Base-by-base conservation (phyloP, 139 green algal genomes). In the Zygnema cylindricum region DNA sequence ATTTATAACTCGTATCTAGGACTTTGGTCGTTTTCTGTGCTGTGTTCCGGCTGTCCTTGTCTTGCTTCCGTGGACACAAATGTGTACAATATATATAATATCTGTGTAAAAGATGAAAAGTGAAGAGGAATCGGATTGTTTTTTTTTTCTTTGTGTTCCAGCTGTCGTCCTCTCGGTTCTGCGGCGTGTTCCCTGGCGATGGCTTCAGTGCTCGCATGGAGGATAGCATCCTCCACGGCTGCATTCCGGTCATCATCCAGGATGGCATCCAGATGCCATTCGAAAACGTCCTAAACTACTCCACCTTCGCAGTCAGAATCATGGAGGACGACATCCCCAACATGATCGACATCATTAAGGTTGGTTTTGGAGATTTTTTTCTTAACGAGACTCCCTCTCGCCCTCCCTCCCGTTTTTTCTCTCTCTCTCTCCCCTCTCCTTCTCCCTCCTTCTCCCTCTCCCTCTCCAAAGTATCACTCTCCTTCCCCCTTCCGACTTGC, bases 191-290 rank as follows among this genome's bases (percentile, higher is more conserved):
- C 23, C 82, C 82, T 0, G 82, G 82, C 0, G 82, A 87, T 33
- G 82, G 82, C 22, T 87, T 87, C 82, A 43, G 23, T 11, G 41
- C 82, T 22, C 43, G 41, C 43, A 83, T 87, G 82, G 82, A 87
- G 82, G 82, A 87, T 30, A 42, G 63, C 22, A 83, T 83, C 16
- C 42, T 87, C 16, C 82, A 87, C 32, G 55, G 82, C 43, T 87
- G 82, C 82, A 83, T 87, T 55, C 82, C 82, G 0, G 82, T 87
- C 82, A 87, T 87, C 32, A 82, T 87, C 38, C 82, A 88, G 54
- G 83, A 88, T 54, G 83, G 83, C 83, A 84, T 88, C 36, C 57
- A 88, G 35, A 78, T 88, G 69, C 35, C 83, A 49, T 88, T 78
- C 82, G 83, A 88, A 39, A 88, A 88, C 69, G 33, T 77, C 1